Base-by-base conservation (phyloP, 2,329 filamentous ascomycete species). In the Neobulgaria alba region DNA sequence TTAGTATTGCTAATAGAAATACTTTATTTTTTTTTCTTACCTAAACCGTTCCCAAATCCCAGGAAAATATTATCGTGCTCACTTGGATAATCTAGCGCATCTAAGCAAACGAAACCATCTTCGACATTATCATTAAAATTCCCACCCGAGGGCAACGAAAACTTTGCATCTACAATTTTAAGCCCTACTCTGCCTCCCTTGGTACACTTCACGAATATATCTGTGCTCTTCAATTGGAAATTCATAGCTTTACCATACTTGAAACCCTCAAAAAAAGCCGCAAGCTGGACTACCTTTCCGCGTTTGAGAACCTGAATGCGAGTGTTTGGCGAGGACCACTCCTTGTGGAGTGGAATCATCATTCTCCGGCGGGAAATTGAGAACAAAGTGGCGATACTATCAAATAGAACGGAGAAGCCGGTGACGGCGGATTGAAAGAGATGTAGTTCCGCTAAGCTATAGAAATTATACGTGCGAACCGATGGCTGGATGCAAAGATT, bases 261-360 rank as follows among this genome's bases (percentile, higher is more conserved):
- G 62, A 92, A 93, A 42, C 87, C 83, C 49, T 86, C 80, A 59
- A 93, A 90, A 64, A 92, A 94, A 3, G 80, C 86, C 14, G 90
- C 66, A 19, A 94, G 67, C 59, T 93, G 85, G 16, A 82, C 63
- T 14, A 82, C 74, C 53, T 77, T 82, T 46, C 85, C 82, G 47
- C 83, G 79, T 49, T 76, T 71, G 30, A 94, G 76, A 29, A 94
- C 71, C 57, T 94, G 87, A 9, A 94, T 70, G 29, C 87, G 78
- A 10, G 85, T 84, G 32, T 72, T 72, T 16, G 71, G 77, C 2
- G 86, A 82, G 56, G 90, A 85, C 84, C 85, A 90, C 61, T 89
- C 89, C 65, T 93, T 93, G 65, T 90, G 83, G 49, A 93, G 88
- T 0, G 85, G 85, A 12, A 93, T 85, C 16, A 93, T 84, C 79